Evolutionary conservation across 257 asterid genomes (phyloP), one percentile per base, ranked within the genome.

Genomic region (Jaltomata sinuosa): DNA sequence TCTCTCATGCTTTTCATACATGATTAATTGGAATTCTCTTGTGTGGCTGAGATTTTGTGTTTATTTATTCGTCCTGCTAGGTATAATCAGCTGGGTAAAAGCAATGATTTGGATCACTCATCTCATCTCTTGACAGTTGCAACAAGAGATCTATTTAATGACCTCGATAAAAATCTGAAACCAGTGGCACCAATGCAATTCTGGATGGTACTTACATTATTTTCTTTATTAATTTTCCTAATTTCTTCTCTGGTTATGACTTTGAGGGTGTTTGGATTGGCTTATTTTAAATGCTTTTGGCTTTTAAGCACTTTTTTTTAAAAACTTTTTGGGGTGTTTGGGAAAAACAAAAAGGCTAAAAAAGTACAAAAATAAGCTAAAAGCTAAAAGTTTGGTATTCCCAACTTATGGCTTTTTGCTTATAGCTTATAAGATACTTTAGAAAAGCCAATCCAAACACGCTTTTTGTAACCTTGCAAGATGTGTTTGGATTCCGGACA

Each of bases 161-260:
- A 97, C 80, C 98, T 97, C 80, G 99, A 95, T 90, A 94, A 90
- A 92, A 94, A 91, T 89, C 91, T 91, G 84, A 93, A 94, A 89
- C 96, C 99, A 52, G 99, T 97, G 88, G 95, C 99, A 68, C 99
- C 99, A 12, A 89, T 87, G 93, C 93, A 94, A 77, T 97, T 97
- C 88, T 95, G 95, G 95, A 86, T 89, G 97, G 99, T 97, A 94
- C 50, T 83, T 21, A n/a, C n/a, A 31, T 47, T 69, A 32, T 18
- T 47, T 47, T 59, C 45, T 2, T 49, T 77, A 18, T 49, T 50
- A 45, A 40, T 42, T 18, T 45, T 77, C 42, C 62, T 77, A 49
- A 22, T 74, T 47, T 16, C n/a, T 74, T 74, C 15, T 74, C n/a
- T 14, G 38, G 21, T 6, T 14, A 42, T 22, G 57, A 74, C 80